Base-by-base conservation (phyloP, 805 yeast genomes). In the Saturnispora dispora region DNA sequence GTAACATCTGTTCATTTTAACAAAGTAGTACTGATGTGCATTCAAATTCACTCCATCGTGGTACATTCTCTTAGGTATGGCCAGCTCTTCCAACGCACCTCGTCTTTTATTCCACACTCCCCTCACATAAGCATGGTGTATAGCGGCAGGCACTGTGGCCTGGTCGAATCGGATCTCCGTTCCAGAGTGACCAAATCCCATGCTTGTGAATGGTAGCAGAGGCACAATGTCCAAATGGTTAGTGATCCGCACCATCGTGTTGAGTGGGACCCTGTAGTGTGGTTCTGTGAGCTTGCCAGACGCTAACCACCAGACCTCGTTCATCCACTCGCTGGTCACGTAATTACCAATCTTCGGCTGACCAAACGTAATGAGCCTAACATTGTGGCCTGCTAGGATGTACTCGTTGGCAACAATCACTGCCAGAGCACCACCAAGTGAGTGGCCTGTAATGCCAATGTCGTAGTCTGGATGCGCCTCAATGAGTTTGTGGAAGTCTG, bases 341-440 rank as follows among this genome's bases (percentile, higher is more conserved):
- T 57, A 56, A 61, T 83, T 81, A 4, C 88, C 88, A 35, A 85
- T 68, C 56, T 78, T 78, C 0, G 91, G 88, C 13, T 79, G 75
- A 1, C 83, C 93, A 65, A 68, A 81, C 1, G 85, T 72, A 18
- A 83, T 64, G 1, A 83, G 77, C 39, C 74, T 60, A 0, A 85
- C 83, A 7, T 76, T 63, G 52, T 67, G 68, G 0, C 87, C 88
- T 60, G 76, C 55, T 18, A 78, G 58, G 51, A 74, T 66, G 45
- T 82, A 70, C 58, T 85, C 93, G 22, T 80, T 70, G 0, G 85
- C 91, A 8, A 78, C 74, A 33, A 86, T 65, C 4, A 73, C 65
- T 1, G 89, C 83, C 48, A 83, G 63, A 0, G 90, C 89, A 6
- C 83, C 95, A 2, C 67, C 67, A 41, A 86, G 65, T 0, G 93